Evolutionary conservation across 108 stramenopile species (phyloP), one percentile per base, ranked within the genome.

Genomic region (Skeletonema costatum): DNA sequence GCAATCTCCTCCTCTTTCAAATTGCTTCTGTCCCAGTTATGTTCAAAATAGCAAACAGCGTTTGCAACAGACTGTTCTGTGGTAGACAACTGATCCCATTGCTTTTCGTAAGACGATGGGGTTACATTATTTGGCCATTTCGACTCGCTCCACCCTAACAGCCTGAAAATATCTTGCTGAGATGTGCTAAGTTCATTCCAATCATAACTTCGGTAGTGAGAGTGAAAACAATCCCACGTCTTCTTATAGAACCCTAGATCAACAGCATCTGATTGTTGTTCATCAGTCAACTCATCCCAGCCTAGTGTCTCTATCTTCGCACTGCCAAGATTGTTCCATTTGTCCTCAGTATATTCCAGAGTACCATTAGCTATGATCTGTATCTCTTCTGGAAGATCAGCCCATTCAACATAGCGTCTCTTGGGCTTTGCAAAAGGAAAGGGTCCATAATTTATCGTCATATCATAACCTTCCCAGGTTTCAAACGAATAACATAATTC

Each of bases 181-280:
- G 9, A 16, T 5, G 9, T 25, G 2, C 2, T 9, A 25, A 56
- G 53, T 0, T 56, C 53, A 25, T 8, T 2, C 53, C 53, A 56
- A 9, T 56, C 53, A 25, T 56, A 56, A 10, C 25, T 8, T 25
- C 25, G 7, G 53, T 56, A 56, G 9, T 56, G 53, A 56, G 25
- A 25, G 53, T 76, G 81, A 59, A 82, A 82, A 50, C 87, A 87
- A 79, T 87, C 87, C 87, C 87, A 87, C 5, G 73, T 81, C 30
- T 58, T n/a, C 13, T 74, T 68, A 30, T 73, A 75, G 42, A 86
- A 86, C 21, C 86, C 86, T 13, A 84, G 33, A 21, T 44, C 32
- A 21, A 66, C 70, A 13, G 82, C 81, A 21, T 78, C 81, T 0
- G 33, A 8, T 29, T 75, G 53, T 30, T 83, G 70, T 36, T 68